A percentile compares a stretch with the other conserved stretches of the same genome.
phyloP scores from a whole-genome alignment of 306 rosid genomes.

The Castanopsis chinensis region DNA sequence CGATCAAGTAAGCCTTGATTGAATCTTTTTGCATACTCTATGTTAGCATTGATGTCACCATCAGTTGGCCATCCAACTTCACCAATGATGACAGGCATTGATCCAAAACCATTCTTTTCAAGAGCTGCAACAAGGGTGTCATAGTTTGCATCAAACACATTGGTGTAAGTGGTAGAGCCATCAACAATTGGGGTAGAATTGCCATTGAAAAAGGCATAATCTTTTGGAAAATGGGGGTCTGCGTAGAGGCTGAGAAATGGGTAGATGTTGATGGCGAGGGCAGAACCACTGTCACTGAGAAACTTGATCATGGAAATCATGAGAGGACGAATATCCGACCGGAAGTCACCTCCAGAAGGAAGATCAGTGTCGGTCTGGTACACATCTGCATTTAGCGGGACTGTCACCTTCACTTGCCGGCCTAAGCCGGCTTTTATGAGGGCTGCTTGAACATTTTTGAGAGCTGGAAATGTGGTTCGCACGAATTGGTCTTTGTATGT shows the following conservation, averaged over 20 bases:
- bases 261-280: slow-evolving; percentile 85
- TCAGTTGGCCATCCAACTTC: slow-evolving; percentile 99
- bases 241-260: slow-evolving; percentile 95
- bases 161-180: slow-evolving; percentile 76
- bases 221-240: slow-evolving; percentile 88
- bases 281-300: slow-evolving; percentile 52
- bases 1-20: slow-evolving; percentile 72
- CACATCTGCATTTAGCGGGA: slow-evolving; percentile 91
- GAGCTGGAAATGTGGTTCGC: slow-evolving; percentile 69
- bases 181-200: slow-evolving; percentile 72
- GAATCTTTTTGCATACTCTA: slow-evolving; percentile 57
- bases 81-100: slow-evolving; percentile 76
- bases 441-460: slow-evolving; percentile 91
- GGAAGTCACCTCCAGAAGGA: slow-evolving; percentile 87
- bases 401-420: slow-evolving; percentile 79
- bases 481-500: slow-evolving; percentile 63
- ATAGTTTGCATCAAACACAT: slow-evolving; percentile 86
- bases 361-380: slow-evolving; percentile 61
- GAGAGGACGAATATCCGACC: slow-evolving; percentile 61
- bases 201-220: slow-evolving; percentile 81
- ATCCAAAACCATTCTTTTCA: slow-evolving; percentile 69
- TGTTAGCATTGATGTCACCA: slow-evolving; percentile 64
- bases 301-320: slow-evolving; percentile 70
- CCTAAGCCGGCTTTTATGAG: slow-evolving; percentile 85
- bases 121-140: slow-evolving; percentile 87